phyloP scores from a whole-genome alignment of 2,329 filamentous ascomycete genomes.

The Penicillium sp. region DNA sequence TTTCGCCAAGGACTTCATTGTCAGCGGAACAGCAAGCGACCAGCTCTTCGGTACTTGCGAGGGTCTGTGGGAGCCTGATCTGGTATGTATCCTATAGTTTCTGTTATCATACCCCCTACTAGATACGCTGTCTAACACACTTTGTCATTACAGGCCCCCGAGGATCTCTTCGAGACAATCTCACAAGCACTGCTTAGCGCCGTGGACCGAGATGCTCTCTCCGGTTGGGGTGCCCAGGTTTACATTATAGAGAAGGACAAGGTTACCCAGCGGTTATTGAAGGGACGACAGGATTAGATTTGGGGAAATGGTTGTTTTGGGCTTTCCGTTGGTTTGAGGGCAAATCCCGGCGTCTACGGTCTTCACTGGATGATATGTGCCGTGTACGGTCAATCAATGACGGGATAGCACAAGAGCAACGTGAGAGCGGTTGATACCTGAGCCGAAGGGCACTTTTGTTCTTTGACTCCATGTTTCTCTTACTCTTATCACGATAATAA shows the following conservation, averaged over 20 bases:
- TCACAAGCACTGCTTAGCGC: conserved; percentile 94
- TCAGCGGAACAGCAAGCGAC: conserved; percentile 91
- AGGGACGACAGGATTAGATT: conserved; percentile 87
- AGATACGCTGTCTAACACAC: not conserved
- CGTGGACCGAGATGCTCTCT: conserved; percentile 92
- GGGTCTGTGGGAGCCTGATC: conserved; percentile 93
- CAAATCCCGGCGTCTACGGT: conserved; percentile 30
- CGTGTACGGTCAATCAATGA: conserved; percentile 20
- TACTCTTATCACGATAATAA: conserved; percentile 30
- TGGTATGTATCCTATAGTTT: conserved; percentile 60
- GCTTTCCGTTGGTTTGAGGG: conserved; percentile 27
- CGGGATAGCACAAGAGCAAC: conserved; percentile 19
- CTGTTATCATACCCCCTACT: not conserved
- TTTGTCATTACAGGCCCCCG: conserved; percentile 62
- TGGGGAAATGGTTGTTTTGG: conserved; percentile 24
- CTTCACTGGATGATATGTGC: conserved; percentile 27
- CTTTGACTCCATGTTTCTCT: conserved; percentile 22
- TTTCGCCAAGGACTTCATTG: conserved; percentile 99
- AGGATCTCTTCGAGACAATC: conserved; percentile 97
- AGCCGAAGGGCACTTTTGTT: conserved; percentile 10
- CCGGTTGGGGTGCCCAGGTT: conserved; percentile 96
- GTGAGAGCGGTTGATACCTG: conserved; percentile 16
- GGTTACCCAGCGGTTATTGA: conserved; percentile 97
- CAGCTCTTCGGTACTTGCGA: conserved; percentile 99
- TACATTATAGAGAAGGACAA: conserved; percentile 99